Conservation (phyloP, 1,139 yeast genomes). For the Candida frijolesensis region DNA sequence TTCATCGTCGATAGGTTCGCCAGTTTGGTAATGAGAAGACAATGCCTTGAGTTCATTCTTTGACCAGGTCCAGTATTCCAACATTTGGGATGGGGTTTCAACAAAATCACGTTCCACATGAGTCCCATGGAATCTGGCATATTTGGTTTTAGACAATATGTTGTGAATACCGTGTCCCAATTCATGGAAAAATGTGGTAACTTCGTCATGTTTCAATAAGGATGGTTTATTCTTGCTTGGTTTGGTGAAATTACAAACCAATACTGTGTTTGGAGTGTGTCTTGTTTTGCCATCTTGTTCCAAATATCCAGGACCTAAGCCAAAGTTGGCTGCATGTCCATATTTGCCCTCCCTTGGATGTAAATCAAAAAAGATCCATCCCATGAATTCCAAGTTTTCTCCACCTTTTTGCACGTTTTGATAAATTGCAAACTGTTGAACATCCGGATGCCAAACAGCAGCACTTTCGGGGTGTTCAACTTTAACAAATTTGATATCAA, state of each 20-base stretch:
- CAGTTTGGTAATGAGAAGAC: slow-evolving; percentile 68
- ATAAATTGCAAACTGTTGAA: slow-evolving; percentile 74
- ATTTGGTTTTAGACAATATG: slow-evolving; percentile 64
- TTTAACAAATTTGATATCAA: slow-evolving; percentile 66
- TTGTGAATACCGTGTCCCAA: slow-evolving; percentile 89
- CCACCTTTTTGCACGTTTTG: slow-evolving; percentile 48
- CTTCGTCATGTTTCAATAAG: slow-evolving; percentile 74
- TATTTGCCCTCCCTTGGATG: slow-evolving; percentile 87
- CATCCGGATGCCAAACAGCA: slow-evolving; percentile 74
- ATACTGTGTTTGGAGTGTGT: slow-evolving; percentile 68
- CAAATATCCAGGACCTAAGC: slow-evolving; percentile 62
- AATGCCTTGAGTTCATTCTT: slow-evolving; percentile 56
- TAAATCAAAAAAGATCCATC: slow-evolving; percentile 78
- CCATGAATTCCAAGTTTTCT: slow-evolving; percentile 59
- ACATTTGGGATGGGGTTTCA: slow-evolving; percentile 88
- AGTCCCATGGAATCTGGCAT: slow-evolving; percentile 74
- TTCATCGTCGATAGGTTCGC: slow-evolving; percentile 58
- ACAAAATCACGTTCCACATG: slow-evolving; percentile 82
- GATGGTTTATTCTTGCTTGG: slow-evolving; percentile 75
- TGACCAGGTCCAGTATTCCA: slow-evolving; percentile 90
- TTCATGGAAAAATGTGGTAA: slow-evolving; percentile 86
- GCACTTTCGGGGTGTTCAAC: slow-evolving; percentile 36
- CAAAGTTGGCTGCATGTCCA: slow-evolving; percentile 86
- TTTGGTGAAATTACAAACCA: slow-evolving; percentile 84
- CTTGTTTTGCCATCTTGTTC: slow-evolving; percentile 51